phyloP scores from a whole-genome alignment of 2,329 filamentous ascomycete species.

The Diplodia scrobiculata region DNA sequence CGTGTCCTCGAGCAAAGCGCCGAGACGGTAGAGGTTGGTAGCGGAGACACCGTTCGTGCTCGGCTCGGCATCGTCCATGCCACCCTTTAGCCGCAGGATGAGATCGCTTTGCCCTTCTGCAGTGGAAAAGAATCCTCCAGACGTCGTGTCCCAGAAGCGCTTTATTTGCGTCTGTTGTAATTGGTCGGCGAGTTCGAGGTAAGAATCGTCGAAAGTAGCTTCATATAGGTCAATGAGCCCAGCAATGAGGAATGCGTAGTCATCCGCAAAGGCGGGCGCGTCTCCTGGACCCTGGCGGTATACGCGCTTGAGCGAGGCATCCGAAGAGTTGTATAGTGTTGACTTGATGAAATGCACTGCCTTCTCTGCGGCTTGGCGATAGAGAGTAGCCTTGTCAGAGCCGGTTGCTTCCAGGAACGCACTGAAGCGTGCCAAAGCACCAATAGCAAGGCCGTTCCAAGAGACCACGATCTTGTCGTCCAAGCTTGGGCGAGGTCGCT shows the following conservation, averaged over 20 bases:
- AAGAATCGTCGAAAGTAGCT: conserved; percentile 72
- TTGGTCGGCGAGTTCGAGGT: conserved; percentile 77
- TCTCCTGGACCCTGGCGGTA: conserved; percentile 69
- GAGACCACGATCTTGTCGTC: conserved; percentile 87
- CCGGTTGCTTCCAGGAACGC: conserved; percentile 59
- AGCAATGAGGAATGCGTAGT: conserved; percentile 86
- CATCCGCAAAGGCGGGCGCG: conserved; percentile 80
- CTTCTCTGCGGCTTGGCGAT: conserved; percentile 65
- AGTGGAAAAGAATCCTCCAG: conserved; percentile 72
- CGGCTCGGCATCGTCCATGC: conserved; percentile 89
- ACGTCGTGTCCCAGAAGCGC: conserved; percentile 71
- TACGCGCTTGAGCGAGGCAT: conserved; percentile 69
- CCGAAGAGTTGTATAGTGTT: conserved; percentile 69
- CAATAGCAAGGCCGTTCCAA: conserved; percentile 88
- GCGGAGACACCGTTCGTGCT: conserved; percentile 88
- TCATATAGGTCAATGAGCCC: conserved; percentile 84
- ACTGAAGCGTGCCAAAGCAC: conserved; percentile 75
- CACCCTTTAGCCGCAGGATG: conserved; percentile 87
- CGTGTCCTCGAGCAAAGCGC: conserved; percentile 66
- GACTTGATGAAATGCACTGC: conserved; percentile 72
- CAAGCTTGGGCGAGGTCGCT: conserved; percentile 73
- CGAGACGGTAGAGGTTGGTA: conserved; percentile 80
- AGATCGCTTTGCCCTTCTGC: conserved; percentile 64
- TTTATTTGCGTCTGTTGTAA: conserved; percentile 76
- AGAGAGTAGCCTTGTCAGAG: conserved; percentile 60